These are phyloP conservation scores for Huntiella omanensis DNA, from an alignment of 2,329 filamentous ascomycete species.

Conservation along the genomic window DNA sequence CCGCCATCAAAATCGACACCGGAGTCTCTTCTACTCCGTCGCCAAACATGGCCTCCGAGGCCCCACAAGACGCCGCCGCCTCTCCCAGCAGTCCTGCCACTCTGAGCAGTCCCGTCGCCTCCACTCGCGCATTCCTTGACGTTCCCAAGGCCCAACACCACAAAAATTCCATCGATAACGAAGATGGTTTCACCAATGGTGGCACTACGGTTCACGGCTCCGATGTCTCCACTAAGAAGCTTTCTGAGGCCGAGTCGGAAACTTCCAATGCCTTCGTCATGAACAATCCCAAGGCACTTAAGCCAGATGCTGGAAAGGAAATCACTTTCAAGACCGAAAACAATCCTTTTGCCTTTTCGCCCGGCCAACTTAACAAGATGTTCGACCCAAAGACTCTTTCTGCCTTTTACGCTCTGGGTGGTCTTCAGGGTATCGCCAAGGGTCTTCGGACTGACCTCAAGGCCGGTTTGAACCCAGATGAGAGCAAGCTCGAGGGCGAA, in stretches of 20 bases:
- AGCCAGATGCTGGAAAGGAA: slow-evolving; percentile 58
- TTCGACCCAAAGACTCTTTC: slow-evolving; percentile 74
- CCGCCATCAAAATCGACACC: slow-evolving; percentile 37
- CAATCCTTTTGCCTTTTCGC: slow-evolving; percentile 72
- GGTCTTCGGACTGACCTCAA: slow-evolving; percentile 56
- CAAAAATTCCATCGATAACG: slow-evolving; percentile 52
- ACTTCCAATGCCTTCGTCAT: slow-evolving; percentile 36
- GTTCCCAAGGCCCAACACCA: slow-evolving; percentile 47
- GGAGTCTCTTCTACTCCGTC: slow-evolving; percentile 23
- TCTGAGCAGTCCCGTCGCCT: slow-evolving; percentile 38
- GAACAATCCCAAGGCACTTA: slow-evolving; percentile 49
- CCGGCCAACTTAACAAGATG: slow-evolving; percentile 70
- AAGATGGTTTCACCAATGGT: slow-evolving; percentile 41
- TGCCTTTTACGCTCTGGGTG: slow-evolving; percentile 66
- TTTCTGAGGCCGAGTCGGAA: slow-evolving; percentile 21
- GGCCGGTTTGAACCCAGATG: slow-evolving; percentile 60
- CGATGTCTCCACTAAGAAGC: slow-evolving; percentile 25
- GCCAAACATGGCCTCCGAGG: slow-evolving; percentile 16
- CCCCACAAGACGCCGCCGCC: slow-evolving; percentile 30
- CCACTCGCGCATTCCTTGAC: slow-evolving; percentile 34
- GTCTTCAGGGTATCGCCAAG: slow-evolving; percentile 57
- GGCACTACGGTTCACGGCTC: slow-evolving; percentile 39
- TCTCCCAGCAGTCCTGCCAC: slow-evolving; percentile 56
- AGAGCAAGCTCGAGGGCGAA: slow-evolving; percentile 42
- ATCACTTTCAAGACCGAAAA: slow-evolving; percentile 55